These are phyloP conservation scores for Colletotrichum costaricense DNA, from an alignment of 2,329 filamentous ascomycete species.

Conservation along the genomic window DNA sequence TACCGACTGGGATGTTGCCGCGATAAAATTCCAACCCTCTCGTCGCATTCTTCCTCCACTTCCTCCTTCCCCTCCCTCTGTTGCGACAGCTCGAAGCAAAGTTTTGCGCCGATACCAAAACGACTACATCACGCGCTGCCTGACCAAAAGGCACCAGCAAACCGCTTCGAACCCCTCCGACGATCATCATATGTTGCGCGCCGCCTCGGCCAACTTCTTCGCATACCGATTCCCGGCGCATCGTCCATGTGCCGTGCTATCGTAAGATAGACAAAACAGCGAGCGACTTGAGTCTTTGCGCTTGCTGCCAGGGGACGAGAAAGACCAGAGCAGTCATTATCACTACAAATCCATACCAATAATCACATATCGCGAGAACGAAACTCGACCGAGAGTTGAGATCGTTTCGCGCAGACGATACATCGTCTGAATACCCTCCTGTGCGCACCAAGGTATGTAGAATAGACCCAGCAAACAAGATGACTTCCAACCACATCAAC, in stretches of 20 bases:
- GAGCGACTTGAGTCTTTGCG: slow-evolving; percentile 77
- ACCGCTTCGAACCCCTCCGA: not conserved
- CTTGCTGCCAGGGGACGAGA: slow-evolving; percentile 68
- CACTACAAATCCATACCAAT: slow-evolving; percentile 5
- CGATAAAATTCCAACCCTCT: slow-evolving; percentile 6
- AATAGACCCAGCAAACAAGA: not conserved
- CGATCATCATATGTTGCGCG: slow-evolving; percentile 25
- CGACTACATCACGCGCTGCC: slow-evolving; percentile 10
- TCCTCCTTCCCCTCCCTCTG: not conserved
- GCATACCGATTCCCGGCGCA: slow-evolving; percentile 46
- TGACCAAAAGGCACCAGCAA: not conserved
- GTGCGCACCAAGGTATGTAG: slow-evolving; percentile 12
- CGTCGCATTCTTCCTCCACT: not conserved
- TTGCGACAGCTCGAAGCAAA: slow-evolving; percentile 6
- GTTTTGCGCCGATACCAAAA: slow-evolving; percentile 6
- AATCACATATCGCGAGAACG: not conserved
- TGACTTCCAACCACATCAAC: not conserved
- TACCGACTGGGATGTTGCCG: slow-evolving; percentile 21
- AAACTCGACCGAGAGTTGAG: not conserved
- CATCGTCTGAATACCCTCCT: not conserved
- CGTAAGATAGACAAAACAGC: slow-evolving; percentile 56
- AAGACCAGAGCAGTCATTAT: slow-evolving; percentile 58
- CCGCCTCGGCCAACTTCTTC: slow-evolving; percentile 32
- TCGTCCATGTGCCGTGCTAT: slow-evolving; percentile 55
- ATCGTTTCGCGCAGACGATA: not conserved